These are phyloP conservation scores for Ramalina intermedia DNA, from an alignment of 495 filamentous ascomycete genomes.

Conservation along the genomic window DNA sequence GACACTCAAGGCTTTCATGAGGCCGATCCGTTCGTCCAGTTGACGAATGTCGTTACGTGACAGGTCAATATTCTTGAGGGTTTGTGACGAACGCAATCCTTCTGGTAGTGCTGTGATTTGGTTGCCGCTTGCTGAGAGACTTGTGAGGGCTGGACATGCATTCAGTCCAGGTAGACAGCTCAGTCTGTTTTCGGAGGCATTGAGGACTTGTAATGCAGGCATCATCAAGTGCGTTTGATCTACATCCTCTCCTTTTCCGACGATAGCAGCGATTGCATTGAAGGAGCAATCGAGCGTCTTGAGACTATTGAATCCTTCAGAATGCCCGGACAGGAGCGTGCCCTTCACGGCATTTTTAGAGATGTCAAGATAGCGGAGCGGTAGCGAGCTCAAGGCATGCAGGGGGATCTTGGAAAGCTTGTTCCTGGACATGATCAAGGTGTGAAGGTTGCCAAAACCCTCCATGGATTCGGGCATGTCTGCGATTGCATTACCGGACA, in stretches of 20 bases:
- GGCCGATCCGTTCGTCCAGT: slow-evolving; percentile 61
- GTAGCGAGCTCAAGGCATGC: slow-evolving; percentile 45
- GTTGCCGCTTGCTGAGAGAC: slow-evolving; percentile 68
- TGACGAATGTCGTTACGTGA: slow-evolving; percentile 66
- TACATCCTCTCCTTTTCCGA: slow-evolving; percentile 10
- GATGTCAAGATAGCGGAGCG: slow-evolving; percentile 59
- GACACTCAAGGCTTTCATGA: slow-evolving; percentile 62
- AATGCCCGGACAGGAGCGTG: slow-evolving; percentile 47
- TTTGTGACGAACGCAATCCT: slow-evolving; percentile 52
- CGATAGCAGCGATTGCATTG: slow-evolving; percentile 52
- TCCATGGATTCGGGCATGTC: slow-evolving; percentile 53
- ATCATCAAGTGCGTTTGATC: slow-evolving; percentile 38
- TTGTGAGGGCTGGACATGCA: slow-evolving; percentile 56
- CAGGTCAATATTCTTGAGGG: slow-evolving; percentile 62
- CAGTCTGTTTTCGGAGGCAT: slow-evolving; percentile 64
- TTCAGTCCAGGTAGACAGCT: slow-evolving; percentile 52
- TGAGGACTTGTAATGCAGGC: slow-evolving; percentile 59
- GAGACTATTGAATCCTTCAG: slow-evolving; percentile 43
- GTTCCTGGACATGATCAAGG: slow-evolving; percentile 69
- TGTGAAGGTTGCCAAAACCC: slow-evolving; percentile 48
- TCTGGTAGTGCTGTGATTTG: slow-evolving; percentile 55
- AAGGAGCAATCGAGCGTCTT: slow-evolving; percentile 61
- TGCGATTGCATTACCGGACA: slow-evolving; percentile 71
- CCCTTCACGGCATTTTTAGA: slow-evolving; percentile 67
- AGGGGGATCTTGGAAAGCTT: slow-evolving; percentile 54